These are phyloP conservation scores for Cladosporium sp. DNA, from an alignment of 2,329 filamentous ascomycete species.

Conservation along the genomic window DNA sequence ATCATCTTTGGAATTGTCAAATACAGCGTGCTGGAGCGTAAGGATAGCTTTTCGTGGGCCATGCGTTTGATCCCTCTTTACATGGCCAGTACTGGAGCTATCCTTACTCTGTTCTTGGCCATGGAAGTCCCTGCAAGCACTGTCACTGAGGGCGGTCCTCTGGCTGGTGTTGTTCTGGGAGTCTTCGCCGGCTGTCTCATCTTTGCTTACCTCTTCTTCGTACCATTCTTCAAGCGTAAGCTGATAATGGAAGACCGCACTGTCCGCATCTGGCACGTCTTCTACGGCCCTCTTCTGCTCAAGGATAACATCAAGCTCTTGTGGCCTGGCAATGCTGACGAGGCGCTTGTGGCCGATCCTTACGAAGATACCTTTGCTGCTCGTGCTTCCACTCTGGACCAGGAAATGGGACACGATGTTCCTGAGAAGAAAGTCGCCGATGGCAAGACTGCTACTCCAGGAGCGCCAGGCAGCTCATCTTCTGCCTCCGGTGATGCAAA, in stretches of 20 bases:
- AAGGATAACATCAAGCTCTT: constrained; percentile 37
- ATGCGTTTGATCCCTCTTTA: constrained; percentile 47
- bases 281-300: constrained; percentile 40
- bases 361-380: constrained; percentile 17
- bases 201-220: constrained; percentile 50
- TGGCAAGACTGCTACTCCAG: background rate
- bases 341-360: constrained; percentile 19
- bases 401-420: background rate
- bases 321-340: constrained; percentile 18
- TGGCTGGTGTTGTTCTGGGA: constrained; percentile 52
- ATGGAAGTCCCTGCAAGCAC: constrained; percentile 32
- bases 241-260: constrained; percentile 60
- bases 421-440: background rate
- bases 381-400: background rate
- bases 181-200: constrained; percentile 49
- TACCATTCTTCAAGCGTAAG: constrained; percentile 57
- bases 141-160: constrained; percentile 33
- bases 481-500: too few species aligned
- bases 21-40: constrained; percentile 44
- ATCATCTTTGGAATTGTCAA: constrained; percentile 46
- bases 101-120: constrained; percentile 55
- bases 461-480: too few species aligned
- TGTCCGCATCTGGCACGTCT: constrained; percentile 53
- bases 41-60: constrained; percentile 45
- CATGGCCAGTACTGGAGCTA: constrained; percentile 41